Conservation (phyloP, 495 filamentous ascomycete genomes). For the Daldinia concentrica region DNA sequence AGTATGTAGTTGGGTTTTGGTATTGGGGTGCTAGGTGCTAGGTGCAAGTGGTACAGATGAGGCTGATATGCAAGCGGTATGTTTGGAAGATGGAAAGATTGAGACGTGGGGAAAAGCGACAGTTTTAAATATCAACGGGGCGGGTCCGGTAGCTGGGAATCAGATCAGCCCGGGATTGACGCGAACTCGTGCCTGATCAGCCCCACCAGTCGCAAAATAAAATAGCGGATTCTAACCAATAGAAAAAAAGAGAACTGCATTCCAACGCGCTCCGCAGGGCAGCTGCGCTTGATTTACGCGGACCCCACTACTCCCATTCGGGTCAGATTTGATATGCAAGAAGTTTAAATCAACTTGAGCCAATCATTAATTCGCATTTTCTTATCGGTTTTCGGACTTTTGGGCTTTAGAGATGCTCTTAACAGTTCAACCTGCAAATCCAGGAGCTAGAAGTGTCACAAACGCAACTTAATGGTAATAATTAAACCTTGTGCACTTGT, state of each 20-base stretch:
- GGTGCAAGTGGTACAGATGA: conserved; percentile 53
- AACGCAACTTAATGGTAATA: neutral
- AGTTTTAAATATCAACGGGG: conserved; percentile 55
- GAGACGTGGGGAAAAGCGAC: conserved; percentile 56
- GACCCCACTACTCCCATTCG: conserved; percentile 17
- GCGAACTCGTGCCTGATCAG: conserved; percentile 41
- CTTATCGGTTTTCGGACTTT: neutral
- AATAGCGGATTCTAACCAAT: conserved; percentile 20
- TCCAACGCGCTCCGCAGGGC: conserved; percentile 1
- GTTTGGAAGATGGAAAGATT: conserved; percentile 42
- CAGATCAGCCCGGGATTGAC: conserved; percentile 53
- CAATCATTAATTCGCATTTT: conserved; percentile 46
- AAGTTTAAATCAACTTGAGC: conserved; percentile 27
- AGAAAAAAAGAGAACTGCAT: conserved; percentile 22
- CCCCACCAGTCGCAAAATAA: conserved; percentile 23
- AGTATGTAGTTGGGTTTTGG: conserved; percentile 44
- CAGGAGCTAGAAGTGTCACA: neutral
- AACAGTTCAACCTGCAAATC: neutral
- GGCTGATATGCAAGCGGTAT: conserved; percentile 53
- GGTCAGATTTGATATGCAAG: conserved; percentile 12
- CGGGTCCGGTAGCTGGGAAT: conserved; percentile 47
- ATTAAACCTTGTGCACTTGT: neutral
- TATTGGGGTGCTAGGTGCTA: conserved; percentile 35
- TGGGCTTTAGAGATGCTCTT: neutral
- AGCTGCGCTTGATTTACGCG: conserved; percentile 1